Evolutionary conservation across 2,329 filamentous ascomycete genomes (phyloP), one percentile per base, ranked within the genome.

Genomic region (Nemania serpens): DNA sequence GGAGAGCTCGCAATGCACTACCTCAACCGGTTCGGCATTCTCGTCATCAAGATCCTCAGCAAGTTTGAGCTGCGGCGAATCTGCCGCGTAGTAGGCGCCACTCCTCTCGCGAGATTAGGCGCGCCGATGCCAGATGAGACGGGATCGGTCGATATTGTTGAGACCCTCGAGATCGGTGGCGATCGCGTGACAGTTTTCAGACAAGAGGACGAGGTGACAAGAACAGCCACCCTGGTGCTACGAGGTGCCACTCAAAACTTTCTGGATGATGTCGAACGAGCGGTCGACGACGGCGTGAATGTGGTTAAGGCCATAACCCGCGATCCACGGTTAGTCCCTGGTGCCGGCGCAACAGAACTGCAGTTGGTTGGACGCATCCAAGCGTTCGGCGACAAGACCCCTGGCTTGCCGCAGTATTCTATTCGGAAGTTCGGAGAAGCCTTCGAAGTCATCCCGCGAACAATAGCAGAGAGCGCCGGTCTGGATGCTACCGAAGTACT

Each of bases 81-180:
- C 72, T 99, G 96, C 84, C 90, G 95, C 65, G 95, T 99, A 22
- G 94, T 98, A 54, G 94, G 94, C 65, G 95, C 95, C 58, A 97
- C 95, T 13, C 95, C 95, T n/a, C 85, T 99, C 64, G 96, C 96
- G 55, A 90, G 95, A 71, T 84, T 99, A 49, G 95, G 95, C 66
- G 95, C 96, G 15, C 95, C 95, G 46, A 99, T 99, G 95, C 95
- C 96, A n/a, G 95, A 99, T 70, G 95, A 99, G 83, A 98, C 97
- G 93, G 95, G 95, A 67, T 90, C 80, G 70, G 88, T 99, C 66
- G 95, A 99, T 75, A 78, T 99, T 59, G 95, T 99, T 34, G 95
- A 99, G 84, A 98, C 96, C 1, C 84, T 96, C 46, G 95, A 99
- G 79, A 98, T 99, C 75, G 95, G 95, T 66, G 95, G 95, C 70